Percentiles rank a stretch among this genome's conserved stretches.
These are phyloP conservation scores for Polyporus arcularius DNA, from an alignment of 768 basidiomycete species.

Conservation along the genomic window DNA sequence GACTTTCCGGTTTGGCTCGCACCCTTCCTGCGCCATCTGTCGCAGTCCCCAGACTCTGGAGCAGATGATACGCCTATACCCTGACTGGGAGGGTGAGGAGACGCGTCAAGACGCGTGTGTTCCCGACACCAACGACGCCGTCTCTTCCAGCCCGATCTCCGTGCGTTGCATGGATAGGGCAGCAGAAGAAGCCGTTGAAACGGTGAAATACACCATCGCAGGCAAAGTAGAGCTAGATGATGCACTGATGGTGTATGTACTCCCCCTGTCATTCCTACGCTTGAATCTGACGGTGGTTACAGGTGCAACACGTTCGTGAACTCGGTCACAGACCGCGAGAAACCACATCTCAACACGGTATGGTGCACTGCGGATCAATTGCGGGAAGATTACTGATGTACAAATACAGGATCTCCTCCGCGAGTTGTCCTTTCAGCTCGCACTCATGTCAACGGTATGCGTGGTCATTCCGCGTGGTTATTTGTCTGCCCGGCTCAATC, in stretches of 20 bases:
- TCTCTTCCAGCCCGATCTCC: slow-evolving; percentile 10
- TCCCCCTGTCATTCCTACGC: not conserved
- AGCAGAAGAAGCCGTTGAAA: slow-evolving; percentile 6
- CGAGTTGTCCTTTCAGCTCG: slow-evolving; percentile 14
- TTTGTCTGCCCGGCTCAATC: not conserved
- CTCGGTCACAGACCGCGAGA: slow-evolving; percentile 12
- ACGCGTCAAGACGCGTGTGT: not conserved
- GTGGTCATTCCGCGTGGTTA: not conserved
- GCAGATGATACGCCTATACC: slow-evolving; percentile 22
- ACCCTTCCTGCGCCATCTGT: slow-evolving; percentile 23
- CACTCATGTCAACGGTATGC: slow-evolving; percentile 7
- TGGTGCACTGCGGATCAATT: not conserved
- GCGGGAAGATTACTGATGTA: not conserved
- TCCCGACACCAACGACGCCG: not conserved
- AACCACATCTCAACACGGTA: slow-evolving; percentile 12
- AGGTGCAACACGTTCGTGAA: slow-evolving; percentile 21
- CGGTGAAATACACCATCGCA: slow-evolving; percentile 7
- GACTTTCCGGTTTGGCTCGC: slow-evolving; percentile 22
- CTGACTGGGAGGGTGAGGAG: slow-evolving; percentile 5
- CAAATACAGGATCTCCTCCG: slow-evolving; percentile 3
- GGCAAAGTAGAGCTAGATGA: slow-evolving; percentile 6
- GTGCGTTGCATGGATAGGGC: slow-evolving; percentile 13
- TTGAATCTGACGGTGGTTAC: not conserved
- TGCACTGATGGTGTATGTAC: slow-evolving; percentile 7
- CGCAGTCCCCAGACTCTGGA: slow-evolving; percentile 19